Evolutionary conservation across 192 early-diverging fungal species (phyloP).

Genomic region (Mortierella alpina): DNA sequence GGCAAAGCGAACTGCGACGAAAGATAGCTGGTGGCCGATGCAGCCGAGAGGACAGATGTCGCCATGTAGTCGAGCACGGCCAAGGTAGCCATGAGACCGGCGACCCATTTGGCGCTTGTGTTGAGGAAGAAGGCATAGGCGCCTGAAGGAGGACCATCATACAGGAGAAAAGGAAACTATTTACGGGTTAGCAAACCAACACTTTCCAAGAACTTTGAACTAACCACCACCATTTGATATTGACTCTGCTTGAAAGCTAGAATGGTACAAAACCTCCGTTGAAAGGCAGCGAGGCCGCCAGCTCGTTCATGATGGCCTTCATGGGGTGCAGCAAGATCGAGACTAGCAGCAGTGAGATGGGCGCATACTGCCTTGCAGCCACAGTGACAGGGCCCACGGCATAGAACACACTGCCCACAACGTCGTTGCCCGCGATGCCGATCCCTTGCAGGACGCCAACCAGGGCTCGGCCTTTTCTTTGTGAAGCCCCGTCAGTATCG

Average conservation of each 20-base stretch:
- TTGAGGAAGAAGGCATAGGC: too few relatives aligned
- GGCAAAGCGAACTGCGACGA: too few relatives aligned
- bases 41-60: too few relatives aligned
- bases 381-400: conserved; percentile 56
- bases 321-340: conserved; percentile 60
- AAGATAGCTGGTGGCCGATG: too few relatives aligned
- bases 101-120: too few relatives aligned
- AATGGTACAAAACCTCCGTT: conserved; percentile 58
- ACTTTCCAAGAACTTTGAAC: conserved; percentile 3
- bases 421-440: conserved; percentile 64
- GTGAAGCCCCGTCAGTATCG: too few relatives aligned
- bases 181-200: background rate
- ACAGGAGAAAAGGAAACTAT: too few relatives aligned
- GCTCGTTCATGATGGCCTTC: conserved; percentile 64
- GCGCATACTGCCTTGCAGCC: conserved; percentile 65
- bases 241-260: background rate
- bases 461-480: too few relatives aligned
- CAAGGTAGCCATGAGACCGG: too few relatives aligned
- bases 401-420: conserved; percentile 66
- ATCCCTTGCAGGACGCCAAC: conserved; percentile 28
- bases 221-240: conserved; percentile 2
- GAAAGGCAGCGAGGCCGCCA: conserved; percentile 60
- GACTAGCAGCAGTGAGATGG: conserved; percentile 64
- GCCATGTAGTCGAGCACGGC: too few relatives aligned
- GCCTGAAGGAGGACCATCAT: too few relatives aligned